Evolutionary conservation across 2,329 filamentous ascomycete species (phyloP).

Genomic region (Fusarium sp.): DNA sequence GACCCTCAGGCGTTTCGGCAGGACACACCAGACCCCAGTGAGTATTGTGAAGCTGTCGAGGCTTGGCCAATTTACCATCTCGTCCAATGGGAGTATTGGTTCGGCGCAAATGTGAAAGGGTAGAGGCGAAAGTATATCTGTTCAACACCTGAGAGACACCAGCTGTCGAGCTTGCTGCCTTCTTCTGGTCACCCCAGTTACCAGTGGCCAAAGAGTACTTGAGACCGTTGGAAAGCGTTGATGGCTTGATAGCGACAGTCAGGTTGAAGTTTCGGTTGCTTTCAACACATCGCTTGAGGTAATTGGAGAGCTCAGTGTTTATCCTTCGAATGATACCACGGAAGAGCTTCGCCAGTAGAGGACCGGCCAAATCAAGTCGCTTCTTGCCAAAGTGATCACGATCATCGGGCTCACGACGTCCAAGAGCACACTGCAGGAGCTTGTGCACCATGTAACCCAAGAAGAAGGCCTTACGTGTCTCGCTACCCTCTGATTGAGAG

Average conservation of each 20-base stretch:
- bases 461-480: conserved; percentile 97
- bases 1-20: conserved; percentile 97
- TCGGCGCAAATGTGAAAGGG: conserved; percentile 92
- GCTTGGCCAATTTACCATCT: conserved; percentile 98
- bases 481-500: conserved; percentile 91
- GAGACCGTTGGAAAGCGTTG: conserved; percentile 90
- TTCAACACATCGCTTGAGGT: conserved; percentile 93
- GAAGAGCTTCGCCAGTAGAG: conserved; percentile 95
- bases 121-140: conserved; percentile 96
- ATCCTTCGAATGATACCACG: conserved; percentile 90
- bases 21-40: conserved; percentile 99
- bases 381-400: conserved; percentile 99
- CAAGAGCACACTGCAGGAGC: conserved; percentile 90
- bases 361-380: conserved; percentile 92
- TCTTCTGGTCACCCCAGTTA: conserved; percentile 99
- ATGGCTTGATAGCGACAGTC: conserved; percentile 88
- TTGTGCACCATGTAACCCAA: conserved; percentile 99
- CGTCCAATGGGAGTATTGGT: conserved; percentile 97
- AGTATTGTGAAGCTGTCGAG: conserved; percentile 92
- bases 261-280: conserved; percentile 89
- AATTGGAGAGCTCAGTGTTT: conserved; percentile 89
- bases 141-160: conserved; percentile 99
- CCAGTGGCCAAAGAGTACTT: conserved; percentile 98
- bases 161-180: conserved; percentile 91
- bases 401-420: conserved; percentile 93